Evolutionary conservation across 345 rosid species (phyloP), one percentile per base, ranked within the genome.

Genomic region (Hibiscus syriacus): DNA sequence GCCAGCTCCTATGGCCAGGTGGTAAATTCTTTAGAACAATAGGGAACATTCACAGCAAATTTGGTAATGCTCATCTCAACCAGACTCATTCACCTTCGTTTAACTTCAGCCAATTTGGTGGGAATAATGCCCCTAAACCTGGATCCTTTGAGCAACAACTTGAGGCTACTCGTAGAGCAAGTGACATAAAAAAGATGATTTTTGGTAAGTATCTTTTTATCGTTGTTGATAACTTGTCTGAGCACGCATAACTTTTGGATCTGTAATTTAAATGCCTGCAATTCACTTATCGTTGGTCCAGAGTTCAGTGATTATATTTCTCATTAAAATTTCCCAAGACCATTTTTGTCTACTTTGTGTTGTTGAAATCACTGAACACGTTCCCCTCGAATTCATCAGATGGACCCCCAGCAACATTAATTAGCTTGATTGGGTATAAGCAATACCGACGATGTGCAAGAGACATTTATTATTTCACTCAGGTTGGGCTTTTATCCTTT

Each of bases 181-280:
- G 81, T 41, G 82, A 88, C 74, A 83, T 94, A n/a, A 81, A 86
- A 78, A 94, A 89, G 65, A 82, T 91, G 77, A 89, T 94, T 52
- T 86, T 91, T 45, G 83, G 99, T 94, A 67, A 84, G 95, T n/a
- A 68, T 64, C 60, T 32, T 46, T 55, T 26, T 57, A 4, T 29
- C 60, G 12, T 10, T 48, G 4, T 2, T 54, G 20, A 48, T n/a
- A n/a, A n/a, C n/a, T 32, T 32, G 43, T 53, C n/a, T 7, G 45
- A 39, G 7, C 11, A 39, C 2, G 9, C 45, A 39, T 39, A 13
- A 39, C 10, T 39, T 39, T 10, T 39, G 9, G 45, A 39, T 39
- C 45, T 39, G 45, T 10, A 1, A 13, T 39, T 39, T 39, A 6
- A 4, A 34, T 34, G 38, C 45, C 9, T 39, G 45, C 45, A 0